phyloP scores from a whole-genome alignment of 805 yeast genomes.

The Ogataea dorogensis region DNA sequence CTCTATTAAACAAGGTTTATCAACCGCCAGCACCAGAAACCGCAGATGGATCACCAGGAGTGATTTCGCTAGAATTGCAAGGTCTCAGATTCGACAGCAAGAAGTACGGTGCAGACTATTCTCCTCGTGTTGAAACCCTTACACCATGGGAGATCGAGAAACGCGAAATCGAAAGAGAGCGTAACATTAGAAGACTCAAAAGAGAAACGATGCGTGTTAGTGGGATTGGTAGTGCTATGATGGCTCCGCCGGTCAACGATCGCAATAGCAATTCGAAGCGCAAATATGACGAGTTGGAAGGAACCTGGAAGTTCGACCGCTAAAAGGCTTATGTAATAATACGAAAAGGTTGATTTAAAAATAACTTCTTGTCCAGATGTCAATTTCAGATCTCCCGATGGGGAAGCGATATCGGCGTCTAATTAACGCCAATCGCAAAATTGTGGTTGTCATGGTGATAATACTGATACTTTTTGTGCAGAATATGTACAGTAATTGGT shows the following conservation, averaged over 20 bases:
- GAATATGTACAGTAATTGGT: conserved; percentile 4
- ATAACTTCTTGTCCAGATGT: conserved; percentile 1
- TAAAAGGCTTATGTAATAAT: conserved; percentile 8
- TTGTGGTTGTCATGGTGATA: conserved; percentile 11
- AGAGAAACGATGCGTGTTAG: conserved; percentile 82
- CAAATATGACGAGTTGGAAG: conserved; percentile 37
- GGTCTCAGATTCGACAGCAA: conserved; percentile 72
- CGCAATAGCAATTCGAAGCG: conserved; percentile 25
- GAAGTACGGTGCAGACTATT: conserved; percentile 79
- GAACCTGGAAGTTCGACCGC: conserved; percentile 29
- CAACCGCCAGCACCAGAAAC: conserved; percentile 27
- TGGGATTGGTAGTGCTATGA: conserved; percentile 38
- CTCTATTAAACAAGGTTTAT: conserved; percentile 34
- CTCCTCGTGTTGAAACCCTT: conserved; percentile 81
- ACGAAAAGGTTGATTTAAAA: conserved; percentile 1
- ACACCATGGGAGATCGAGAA: conserved; percentile 92
- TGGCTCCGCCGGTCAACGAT: conserved; percentile 7
- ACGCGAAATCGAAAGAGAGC: conserved; percentile 91
- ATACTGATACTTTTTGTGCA: conserved; percentile 8
- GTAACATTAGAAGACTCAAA: conserved; percentile 87
- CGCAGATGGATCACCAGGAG: conserved; percentile 8
- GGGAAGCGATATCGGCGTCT: conserved; percentile 3
- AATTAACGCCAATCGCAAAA: conserved; percentile 7
- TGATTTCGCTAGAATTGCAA: conserved; percentile 27
- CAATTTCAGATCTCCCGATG: conserved; percentile 1